phyloP scores from a whole-genome alignment of 2,329 filamentous ascomycete genomes.

The Botryotinia narcissicola region DNA sequence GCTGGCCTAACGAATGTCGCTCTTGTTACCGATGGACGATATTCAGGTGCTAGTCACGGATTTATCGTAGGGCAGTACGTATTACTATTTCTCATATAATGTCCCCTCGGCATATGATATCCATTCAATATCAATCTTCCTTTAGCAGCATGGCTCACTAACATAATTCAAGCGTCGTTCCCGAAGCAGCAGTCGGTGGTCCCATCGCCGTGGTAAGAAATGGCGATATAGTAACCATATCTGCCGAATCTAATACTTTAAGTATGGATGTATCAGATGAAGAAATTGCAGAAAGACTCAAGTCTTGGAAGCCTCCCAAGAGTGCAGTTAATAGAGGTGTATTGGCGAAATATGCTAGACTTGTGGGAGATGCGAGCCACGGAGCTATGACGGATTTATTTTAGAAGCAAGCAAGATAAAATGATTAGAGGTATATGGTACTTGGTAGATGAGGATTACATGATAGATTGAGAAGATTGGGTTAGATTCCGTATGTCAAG shows the following conservation, averaged over 20 bases:
- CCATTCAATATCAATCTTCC: no score
- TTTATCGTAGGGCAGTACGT: slow-evolving; percentile 80
- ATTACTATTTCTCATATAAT: not conserved
- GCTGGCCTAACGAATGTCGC: slow-evolving; percentile 84
- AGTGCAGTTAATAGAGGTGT: slow-evolving; percentile 76
- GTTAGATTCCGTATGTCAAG: not conserved
- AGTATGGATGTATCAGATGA: slow-evolving; percentile 66
- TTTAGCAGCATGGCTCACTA: not conserved
- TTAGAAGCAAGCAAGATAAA: slow-evolving; percentile 33
- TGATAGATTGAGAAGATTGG: not conserved
- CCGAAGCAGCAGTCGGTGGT: slow-evolving; percentile 84
- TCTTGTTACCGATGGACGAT: slow-evolving; percentile 87
- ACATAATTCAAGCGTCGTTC: slow-evolving; percentile 56
- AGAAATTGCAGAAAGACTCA: slow-evolving; percentile 64
- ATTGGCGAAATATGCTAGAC: slow-evolving; percentile 81
- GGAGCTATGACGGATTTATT: slow-evolving; percentile 85
- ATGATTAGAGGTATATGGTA: not conserved
- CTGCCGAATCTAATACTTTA: slow-evolving; percentile 71
- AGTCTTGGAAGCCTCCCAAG: slow-evolving; percentile 67
- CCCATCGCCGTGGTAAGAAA: slow-evolving; percentile 80
- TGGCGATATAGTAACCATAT: slow-evolving; percentile 82
- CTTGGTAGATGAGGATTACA: not conserved
- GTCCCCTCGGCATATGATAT: not conserved
- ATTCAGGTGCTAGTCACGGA: slow-evolving; percentile 69
- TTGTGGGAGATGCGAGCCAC: slow-evolving; percentile 89